Base-by-base conservation (phyloP, 2,329 filamentous ascomycete species). In the Amylocarpus encephaloides region DNA sequence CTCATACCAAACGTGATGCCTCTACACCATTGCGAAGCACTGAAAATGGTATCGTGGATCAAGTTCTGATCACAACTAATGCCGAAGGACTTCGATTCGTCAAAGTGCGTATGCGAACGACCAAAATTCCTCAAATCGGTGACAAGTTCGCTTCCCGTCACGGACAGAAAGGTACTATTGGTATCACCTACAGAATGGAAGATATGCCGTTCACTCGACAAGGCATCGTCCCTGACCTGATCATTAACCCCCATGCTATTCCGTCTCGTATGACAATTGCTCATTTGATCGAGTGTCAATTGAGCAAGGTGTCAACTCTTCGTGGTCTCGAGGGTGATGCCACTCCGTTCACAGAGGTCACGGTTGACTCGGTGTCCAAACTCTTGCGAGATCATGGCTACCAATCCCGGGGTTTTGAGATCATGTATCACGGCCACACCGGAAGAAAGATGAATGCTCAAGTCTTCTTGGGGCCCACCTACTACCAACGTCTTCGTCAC, bases 221-320 rank as follows among this genome's bases (percentile, higher is more conserved):
- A 67, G 93, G 94, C 62, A 80, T 98, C 47, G 86, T 86, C 0
- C 93, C 94, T 0, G 94, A 98, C 70, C 78, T 98, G 56, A 96
- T 98, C 70, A 97, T 98, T 77, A 98, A 98, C 70, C 93, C 93
- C 1, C 93, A 98, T 78, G 94, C 93, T 66, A 98, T 98, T 79
- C 93, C 93, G 0, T 98, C 93, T 49, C 93, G 93, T 81, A 98
- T 98, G 93, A 98, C 94, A 2, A 98, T 98, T 83, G 93, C 93
- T 63, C 93, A 98, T 78, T 91, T 98, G 80, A 95, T 98, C 68
- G 93, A 98, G 76, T 98, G 93, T 78, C 79, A 97, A 61, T 80
- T 98, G 50, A 95, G 89, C 68, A 98, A 98, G 69, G 93, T 98
- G 33, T 89, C 90, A 1, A 88, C 93, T 2, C 78, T 98, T 18